Conservation (phyloP, 805 yeast genomes). For the Metschnikowia sp. region DNA sequence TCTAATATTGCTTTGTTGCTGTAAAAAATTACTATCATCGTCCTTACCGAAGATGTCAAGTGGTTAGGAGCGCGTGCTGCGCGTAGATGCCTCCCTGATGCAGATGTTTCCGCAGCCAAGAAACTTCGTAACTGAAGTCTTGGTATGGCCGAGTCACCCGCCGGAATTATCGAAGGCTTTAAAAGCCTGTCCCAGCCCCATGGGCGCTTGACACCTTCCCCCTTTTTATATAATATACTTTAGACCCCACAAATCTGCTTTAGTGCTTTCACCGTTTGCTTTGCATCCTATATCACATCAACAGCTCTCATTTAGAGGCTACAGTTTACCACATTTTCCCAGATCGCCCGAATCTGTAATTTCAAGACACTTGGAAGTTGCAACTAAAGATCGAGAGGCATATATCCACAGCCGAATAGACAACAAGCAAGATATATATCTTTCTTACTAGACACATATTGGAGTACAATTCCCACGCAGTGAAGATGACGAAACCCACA, state of each 20-base stretch:
- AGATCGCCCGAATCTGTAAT: too few species aligned
- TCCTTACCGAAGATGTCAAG: conserved; percentile 5
- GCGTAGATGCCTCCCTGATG: conserved; percentile 2
- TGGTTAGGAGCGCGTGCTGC: conserved; percentile 6
- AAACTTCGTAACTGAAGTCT: conserved; percentile 2
- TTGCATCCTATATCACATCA: too few species aligned
- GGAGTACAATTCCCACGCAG: conserved; percentile 1
- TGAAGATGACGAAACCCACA: conserved; percentile 17
- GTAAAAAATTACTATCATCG: not conserved
- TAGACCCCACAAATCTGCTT: too few species aligned
- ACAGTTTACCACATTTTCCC: too few species aligned
- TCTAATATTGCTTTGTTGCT: not conserved
- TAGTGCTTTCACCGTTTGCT: too few species aligned
- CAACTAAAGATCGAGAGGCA: too few species aligned
- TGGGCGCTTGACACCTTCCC: too few species aligned
- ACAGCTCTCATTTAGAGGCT: too few species aligned
- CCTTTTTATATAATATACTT: not conserved
- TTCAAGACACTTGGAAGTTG: too few species aligned
- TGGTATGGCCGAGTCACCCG: not conserved
- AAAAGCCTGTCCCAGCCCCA: too few species aligned
- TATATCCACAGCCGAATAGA: too few species aligned
- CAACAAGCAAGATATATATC: too few species aligned
- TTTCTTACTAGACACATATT: not conserved
- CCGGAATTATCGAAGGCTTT: not conserved
- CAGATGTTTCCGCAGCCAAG: conserved; percentile 10